Evolutionary conservation across 148 eudicot species (phyloP), one percentile per base, ranked within the genome.

Genomic region (Linanthus parryae): DNA sequence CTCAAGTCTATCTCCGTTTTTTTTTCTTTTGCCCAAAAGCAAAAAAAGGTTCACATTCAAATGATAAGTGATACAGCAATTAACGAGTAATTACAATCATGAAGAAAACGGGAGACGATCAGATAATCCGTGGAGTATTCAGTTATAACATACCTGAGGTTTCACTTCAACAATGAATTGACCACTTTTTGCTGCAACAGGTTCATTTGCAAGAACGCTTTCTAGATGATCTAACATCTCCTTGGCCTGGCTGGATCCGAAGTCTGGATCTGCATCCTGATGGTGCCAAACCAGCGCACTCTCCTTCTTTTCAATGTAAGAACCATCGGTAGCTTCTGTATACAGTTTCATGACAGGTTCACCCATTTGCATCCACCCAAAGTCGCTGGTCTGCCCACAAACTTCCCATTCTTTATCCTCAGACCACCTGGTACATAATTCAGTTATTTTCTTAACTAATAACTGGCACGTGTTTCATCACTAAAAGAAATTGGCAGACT

Each of bases 261-360:
- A 73, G 48, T 63, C 78, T 4, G 70, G 70, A 55, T 73, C 78
- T 15, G 78, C 78, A 59, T 73, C 78, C 19, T 54, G 61, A 51
- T 73, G 78, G 29, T 72, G 76, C 76, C 76, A 72, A 66, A 72
- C 76, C 57, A 72, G 47, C 5, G 76, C 76, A 37, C 76, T 73
- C 56, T 73, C 78, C 48, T 73, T 73, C 34, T 16, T 56, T 52
- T 73, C 78, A 48, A 73, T 73, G 37, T 52, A 63, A 7, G 78
- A 73, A 31, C 78, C 78, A 52, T 73, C 78, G 1, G 78, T 73
- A 10, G 78, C 48, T 59, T 73, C 78, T 23, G 78, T 59, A 31
- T 73, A 73, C 15, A 44, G 24, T 36, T 68, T 56, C 78, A 73
- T 73, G 17, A 73, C 73, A 34, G 74, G 73, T 34, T 73, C 78